These are phyloP conservation scores for Pleurozium schreberi DNA, from an alignment of 225 moss, liverwort and hornwort species.

Conservation along the genomic window DNA sequence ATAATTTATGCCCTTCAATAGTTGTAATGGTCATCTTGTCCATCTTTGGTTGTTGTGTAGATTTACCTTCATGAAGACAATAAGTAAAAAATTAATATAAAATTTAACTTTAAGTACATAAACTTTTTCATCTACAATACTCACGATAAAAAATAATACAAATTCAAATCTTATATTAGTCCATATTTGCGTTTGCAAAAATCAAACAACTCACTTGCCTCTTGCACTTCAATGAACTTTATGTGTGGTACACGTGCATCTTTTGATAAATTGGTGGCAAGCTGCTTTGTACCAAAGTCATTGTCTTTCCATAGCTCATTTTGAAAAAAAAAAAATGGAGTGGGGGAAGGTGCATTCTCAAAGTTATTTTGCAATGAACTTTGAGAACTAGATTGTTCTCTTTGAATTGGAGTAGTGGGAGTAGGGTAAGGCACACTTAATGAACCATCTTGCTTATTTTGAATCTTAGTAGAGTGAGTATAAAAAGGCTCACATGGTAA, in stretches of 20 bases:
- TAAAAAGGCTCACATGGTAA: neutral
- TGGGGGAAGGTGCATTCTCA: neutral
- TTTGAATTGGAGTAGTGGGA: neutral
- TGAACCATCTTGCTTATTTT: neutral
- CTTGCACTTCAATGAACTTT: neutral
- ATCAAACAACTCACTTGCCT: neutral
- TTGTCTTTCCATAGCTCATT: neutral
- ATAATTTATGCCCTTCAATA: neutral
- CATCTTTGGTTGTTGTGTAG: neutral
- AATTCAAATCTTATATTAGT: neutral
- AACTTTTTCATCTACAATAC: neutral
- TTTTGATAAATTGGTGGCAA: neutral
- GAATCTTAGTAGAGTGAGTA: neutral
- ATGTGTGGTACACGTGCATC: neutral
- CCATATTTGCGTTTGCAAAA: neutral
- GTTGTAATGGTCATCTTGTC: neutral
- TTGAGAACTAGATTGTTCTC: neutral
- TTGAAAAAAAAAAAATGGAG: neutral
- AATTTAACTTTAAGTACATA: neutral
- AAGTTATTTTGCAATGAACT: neutral
- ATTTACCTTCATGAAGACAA: neutral
- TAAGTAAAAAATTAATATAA: neutral
- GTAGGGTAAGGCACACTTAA: neutral
- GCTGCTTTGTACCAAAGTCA: neutral
- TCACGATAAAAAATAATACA: neutral